phyloP scores from a whole-genome alignment of 2,329 filamentous ascomycete species.

The Penicillium sp. region DNA sequence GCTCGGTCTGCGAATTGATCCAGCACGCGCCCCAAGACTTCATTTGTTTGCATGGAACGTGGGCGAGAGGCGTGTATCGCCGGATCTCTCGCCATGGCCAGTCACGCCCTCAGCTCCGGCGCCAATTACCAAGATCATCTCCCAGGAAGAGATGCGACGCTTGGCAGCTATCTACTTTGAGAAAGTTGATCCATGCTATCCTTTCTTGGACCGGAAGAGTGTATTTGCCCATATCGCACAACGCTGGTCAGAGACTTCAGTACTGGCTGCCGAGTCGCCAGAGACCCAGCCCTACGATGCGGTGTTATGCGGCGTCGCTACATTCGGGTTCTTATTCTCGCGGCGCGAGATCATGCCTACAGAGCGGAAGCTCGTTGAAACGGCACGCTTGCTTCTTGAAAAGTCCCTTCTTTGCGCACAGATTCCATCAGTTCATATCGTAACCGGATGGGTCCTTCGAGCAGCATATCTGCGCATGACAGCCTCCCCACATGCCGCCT shows the following conservation, averaged over 20 bases:
- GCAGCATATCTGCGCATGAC: slow-evolving; percentile 55
- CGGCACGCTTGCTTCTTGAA: slow-evolving; percentile 49
- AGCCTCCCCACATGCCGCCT: slow-evolving; percentile 52
- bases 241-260: slow-evolving; percentile 24
- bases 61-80: slow-evolving; percentile 26
- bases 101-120: slow-evolving; percentile 7
- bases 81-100: slow-evolving; percentile 9
- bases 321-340: slow-evolving; percentile 54
- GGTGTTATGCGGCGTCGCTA: slow-evolving; percentile 56
- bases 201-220: slow-evolving; percentile 43
- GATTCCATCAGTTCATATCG: slow-evolving; percentile 28
- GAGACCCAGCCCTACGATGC: slow-evolving; percentile 44
- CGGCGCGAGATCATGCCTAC: slow-evolving; percentile 40
- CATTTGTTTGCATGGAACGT: slow-evolving; percentile 60
- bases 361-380: slow-evolving; percentile 50
- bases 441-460: slow-evolving; percentile 52
- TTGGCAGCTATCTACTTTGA: slow-evolving; percentile 53
- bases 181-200: slow-evolving; percentile 54
- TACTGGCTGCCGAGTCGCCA: background rate
- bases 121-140: slow-evolving; percentile 48
- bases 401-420: slow-evolving; percentile 31
- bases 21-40: slow-evolving; percentile 52
- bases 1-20: slow-evolving; percentile 54
- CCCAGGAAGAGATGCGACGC: slow-evolving; percentile 48
- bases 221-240: slow-evolving; percentile 31